Evolutionary conservation across 768 basidiomycete genomes (phyloP).

Genomic region (Boletus barrowsii): DNA sequence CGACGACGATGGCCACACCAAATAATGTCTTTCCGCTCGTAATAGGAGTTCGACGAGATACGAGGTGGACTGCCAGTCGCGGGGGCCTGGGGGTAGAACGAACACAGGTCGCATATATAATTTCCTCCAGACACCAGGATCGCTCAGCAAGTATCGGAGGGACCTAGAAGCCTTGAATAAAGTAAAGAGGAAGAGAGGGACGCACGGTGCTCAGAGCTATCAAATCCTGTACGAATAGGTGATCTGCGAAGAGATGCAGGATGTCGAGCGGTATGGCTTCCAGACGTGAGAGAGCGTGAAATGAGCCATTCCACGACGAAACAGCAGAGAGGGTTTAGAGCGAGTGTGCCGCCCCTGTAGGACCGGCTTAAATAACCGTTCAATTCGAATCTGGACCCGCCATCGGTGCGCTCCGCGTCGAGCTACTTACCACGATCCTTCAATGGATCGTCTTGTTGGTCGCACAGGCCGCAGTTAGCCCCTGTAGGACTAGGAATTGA

Average conservation of each 20-base stretch:
- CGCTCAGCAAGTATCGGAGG: not conserved
- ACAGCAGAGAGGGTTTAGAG: not conserved
- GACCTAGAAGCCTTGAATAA: constrained; percentile 1
- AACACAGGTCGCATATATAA: not conserved
- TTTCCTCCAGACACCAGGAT: constrained; percentile 5
- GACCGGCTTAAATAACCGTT: not conserved
- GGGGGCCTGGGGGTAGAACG: constrained; percentile 7
- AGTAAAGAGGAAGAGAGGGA: not conserved
- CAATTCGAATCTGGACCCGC: not conserved
- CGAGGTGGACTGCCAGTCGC: constrained; percentile 10
- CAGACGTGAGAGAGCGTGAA: not conserved
- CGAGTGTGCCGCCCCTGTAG: not conserved
- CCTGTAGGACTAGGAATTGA: too few species aligned
- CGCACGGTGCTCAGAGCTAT: constrained; percentile 5
- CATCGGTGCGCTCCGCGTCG: too few species aligned
- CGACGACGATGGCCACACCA: constrained; percentile 6
- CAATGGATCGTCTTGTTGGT: too few species aligned
- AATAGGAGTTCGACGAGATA: constrained; percentile 4
- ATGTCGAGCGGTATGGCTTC: constrained; percentile 6
- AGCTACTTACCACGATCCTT: too few species aligned
- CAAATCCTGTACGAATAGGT: not conserved
- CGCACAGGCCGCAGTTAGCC: too few species aligned
- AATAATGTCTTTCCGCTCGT: not conserved
- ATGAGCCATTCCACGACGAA: not conserved
- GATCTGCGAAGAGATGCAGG: not conserved